A percentile compares a stretch with the other conserved stretches of the same genome.
Evolutionary conservation across 2,329 filamentous ascomycete species (phyloP).

Genomic region (Trichoderma sp.): DNA sequence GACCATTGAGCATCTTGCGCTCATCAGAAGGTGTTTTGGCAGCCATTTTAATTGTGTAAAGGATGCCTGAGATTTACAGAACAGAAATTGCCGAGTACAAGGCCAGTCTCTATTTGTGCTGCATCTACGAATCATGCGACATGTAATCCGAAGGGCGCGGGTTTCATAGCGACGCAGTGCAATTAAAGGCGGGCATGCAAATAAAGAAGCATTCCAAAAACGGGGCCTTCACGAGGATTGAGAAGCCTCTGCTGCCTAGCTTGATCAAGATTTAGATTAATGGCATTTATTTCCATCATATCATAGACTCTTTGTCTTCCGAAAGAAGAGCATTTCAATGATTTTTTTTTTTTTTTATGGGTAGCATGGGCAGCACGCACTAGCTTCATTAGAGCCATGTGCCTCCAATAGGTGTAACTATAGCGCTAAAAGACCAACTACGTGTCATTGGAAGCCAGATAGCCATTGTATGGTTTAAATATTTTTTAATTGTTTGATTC

Average conservation of each 20-base stretch:
- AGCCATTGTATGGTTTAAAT: not conserved
- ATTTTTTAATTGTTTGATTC: not conserved
- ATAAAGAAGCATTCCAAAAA: not conserved
- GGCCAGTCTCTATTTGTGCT: not conserved
- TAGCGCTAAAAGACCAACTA: too few species aligned
- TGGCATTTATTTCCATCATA: too few species aligned
- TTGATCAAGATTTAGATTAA: not conserved
- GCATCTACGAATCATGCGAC: not conserved
- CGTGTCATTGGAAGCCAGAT: too few species aligned
- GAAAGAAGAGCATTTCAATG: not conserved
- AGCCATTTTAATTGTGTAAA: not conserved
- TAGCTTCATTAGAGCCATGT: not conserved
- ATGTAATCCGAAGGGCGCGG: slow-evolving; percentile 18
- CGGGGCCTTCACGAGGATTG: not conserved
- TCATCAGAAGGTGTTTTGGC: slow-evolving; percentile 22
- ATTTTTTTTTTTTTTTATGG: too few species aligned
- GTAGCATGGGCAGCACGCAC: too few species aligned
- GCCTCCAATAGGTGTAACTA: too few species aligned
- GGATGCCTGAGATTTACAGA: not conserved
- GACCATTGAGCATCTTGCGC: slow-evolving; percentile 18
- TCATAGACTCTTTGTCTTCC: too few species aligned
- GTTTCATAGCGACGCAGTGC: not conserved
- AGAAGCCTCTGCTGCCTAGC: not conserved
- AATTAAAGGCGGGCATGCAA: not conserved
- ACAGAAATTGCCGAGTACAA: not conserved